Base-by-base conservation (phyloP, 441 rosid genomes). In the Euphorbia schlechtendalii region DNA sequence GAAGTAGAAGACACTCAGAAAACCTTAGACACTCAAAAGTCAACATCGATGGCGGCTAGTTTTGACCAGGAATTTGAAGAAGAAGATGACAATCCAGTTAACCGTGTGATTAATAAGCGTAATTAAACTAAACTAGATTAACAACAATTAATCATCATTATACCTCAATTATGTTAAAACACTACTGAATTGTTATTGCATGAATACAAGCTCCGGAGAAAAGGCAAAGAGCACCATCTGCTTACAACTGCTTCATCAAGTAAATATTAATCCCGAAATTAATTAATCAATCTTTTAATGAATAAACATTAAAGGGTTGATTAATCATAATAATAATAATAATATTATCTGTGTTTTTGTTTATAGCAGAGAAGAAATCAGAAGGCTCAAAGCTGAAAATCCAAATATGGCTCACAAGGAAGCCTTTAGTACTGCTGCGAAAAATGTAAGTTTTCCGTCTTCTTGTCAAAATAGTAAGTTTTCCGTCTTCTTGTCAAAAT, bases 391-490 rank as follows among this genome's bases (percentile, higher is more conserved):
- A 81, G 74, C 87, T 74, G 88, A 86, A 76, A 89, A 94, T 69
- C 99, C 96, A 65, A 86, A 71, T 72, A 83, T 94, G 88, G 82
- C 88, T 75, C 98, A 91, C 86, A 91, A 87, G 76, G 97, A 90
- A 80, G 97, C 97, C 57, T 94, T 94, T 77, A 87, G 99, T 74
- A 77, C 90, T 72, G 99, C 99, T 73, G 96, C 99, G 18, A 94
- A 94, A 78, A 94, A 94, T 77, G 97, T 90, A 72, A 63, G 74
- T 10, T 79, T 3, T 9, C 45, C 11, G 11, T 5, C 14, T 40
- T 12, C 2, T 8, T 40, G 1, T 3, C 11, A 40, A 40, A 12
- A 8, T 9, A 3, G 2, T 40, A 9, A 1, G 4, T 9, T 40
- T 12, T 40, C 9, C 14, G 11, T 3, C 11, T 40, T 40, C 1